Conservation (phyloP, 768 basidiomycete species). For the Naganishia onofrii region DNA sequence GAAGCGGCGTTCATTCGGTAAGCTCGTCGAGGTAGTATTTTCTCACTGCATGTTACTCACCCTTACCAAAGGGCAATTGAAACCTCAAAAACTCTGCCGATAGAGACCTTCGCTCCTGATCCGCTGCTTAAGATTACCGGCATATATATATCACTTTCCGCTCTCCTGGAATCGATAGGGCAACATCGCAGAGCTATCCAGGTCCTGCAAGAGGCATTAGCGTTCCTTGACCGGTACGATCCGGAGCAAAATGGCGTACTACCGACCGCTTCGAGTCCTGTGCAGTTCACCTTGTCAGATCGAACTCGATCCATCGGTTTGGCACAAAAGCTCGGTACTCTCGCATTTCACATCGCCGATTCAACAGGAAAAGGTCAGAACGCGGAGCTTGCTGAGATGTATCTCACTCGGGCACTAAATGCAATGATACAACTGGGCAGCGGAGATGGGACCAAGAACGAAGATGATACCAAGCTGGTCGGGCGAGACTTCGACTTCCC, state of each 20-base stretch:
- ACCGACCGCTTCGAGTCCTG: not conserved
- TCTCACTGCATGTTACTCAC: not conserved
- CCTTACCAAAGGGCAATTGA: slow-evolving; percentile 41
- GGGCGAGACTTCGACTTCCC: slow-evolving; percentile 32
- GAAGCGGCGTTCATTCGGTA: slow-evolving; percentile 46
- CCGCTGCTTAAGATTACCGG: slow-evolving; percentile 48
- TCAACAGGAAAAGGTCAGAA: slow-evolving; percentile 20
- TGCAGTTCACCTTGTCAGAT: slow-evolving; percentile 34
- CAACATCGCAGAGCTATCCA: slow-evolving; percentile 40
- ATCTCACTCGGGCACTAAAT: slow-evolving; percentile 28
- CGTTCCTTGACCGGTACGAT: slow-evolving; percentile 27
- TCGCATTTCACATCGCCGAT: slow-evolving; percentile 38
- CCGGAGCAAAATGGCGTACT: not conserved
- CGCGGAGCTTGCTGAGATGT: slow-evolving; percentile 25
- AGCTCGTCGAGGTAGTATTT: slow-evolving; percentile 23
- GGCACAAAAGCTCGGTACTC: slow-evolving; percentile 46
- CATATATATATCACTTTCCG: slow-evolving; percentile 43
- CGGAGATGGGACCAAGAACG: not conserved
- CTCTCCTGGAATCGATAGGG: slow-evolving; percentile 42
- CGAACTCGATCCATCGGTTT: slow-evolving; percentile 45
- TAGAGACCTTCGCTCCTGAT: slow-evolving; percentile 40
- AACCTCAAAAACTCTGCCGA: slow-evolving; percentile 39
- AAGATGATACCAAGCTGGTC: slow-evolving; percentile 25
- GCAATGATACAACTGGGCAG: slow-evolving; percentile 29
- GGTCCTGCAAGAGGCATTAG: slow-evolving; percentile 39